Conservation (phyloP, 352 stramenopile species). For the Pythium graminicola region DNA sequence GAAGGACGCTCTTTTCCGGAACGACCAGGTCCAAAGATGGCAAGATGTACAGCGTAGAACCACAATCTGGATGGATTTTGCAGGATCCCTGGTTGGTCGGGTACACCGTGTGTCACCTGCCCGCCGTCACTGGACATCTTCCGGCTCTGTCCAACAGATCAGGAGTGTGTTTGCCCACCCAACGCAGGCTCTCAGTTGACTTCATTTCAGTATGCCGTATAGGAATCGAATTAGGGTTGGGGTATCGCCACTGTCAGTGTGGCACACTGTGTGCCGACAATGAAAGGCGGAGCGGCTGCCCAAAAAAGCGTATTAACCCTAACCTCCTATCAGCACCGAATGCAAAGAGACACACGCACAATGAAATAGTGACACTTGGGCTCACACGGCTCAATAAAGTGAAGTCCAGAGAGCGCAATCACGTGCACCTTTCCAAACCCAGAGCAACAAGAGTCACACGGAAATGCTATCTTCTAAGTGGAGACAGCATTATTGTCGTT, state of each 20-base stretch:
- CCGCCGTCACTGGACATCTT: constrained; percentile 10
- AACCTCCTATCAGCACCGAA: background rate
- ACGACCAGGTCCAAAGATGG: constrained; percentile 4
- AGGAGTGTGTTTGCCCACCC: constrained; percentile 3
- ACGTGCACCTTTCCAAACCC: too few species aligned
- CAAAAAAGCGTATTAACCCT: background rate
- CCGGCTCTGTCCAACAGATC: constrained; percentile 14
- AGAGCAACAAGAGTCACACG: constrained; percentile 10
- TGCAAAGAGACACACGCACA: background rate
- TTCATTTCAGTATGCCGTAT: too few species aligned
- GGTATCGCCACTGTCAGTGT: background rate
- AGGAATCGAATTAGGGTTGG: too few species aligned
- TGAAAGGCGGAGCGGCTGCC: background rate
- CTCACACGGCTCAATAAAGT: constrained; percentile 11
- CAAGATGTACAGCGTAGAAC: constrained; percentile 13
- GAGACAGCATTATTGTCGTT: too few species aligned
- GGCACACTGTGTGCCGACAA: background rate
- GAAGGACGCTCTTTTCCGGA: constrained; percentile 5
- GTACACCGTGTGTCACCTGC: constrained; percentile 15
- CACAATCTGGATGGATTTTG: constrained; percentile 20
- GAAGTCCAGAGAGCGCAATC: too few species aligned
- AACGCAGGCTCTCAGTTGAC: too few species aligned
- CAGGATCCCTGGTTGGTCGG: constrained; percentile 9
- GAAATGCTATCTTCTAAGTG: too few species aligned
- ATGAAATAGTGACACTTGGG: background rate